Evolutionary conservation across 352 stramenopile genomes (phyloP), one percentile per base, ranked within the genome.

Genomic region (Phytopythium mirpurense): DNA sequence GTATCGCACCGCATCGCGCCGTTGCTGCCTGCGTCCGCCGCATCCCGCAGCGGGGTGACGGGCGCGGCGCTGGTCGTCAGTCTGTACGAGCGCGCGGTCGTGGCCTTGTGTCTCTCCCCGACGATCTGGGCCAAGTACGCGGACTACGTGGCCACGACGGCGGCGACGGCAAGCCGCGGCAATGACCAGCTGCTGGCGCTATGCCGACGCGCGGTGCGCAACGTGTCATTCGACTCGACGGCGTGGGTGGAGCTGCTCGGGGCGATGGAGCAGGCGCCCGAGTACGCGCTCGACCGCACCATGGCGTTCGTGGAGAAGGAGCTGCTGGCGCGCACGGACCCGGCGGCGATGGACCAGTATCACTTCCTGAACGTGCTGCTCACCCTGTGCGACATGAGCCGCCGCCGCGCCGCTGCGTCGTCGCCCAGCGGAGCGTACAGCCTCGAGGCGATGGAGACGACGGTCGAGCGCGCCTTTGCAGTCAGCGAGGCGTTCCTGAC

Each of bases 191-290:
- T 34, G 2, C 29, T 62, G 5, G 65, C 52, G 15, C 29, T 88
- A 19, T 50, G 24, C 11, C 60, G 55, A 29, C 68, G 78, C 26
- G 74, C 74, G 16, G 69, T 83, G 35, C 75, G 75, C 10, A 91
- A 91, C 45, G 65, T 89, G 19, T 78, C 74, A 1, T 87, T 86
- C 26, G 78, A 91, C 50, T 83, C 80, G 18, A 56, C 45, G 23
- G 52, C 68, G 6, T 91, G 80, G 80, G 69, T 70, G 4, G 70
- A 84, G 31, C 57, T 75, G 40, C 29, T 91, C 37, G 51, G 86
- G 27, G 67, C 70, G 27, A 74, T 87, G 62, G 80, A 91, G 56
- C 41, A 19, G 5, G 16, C 51, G 46, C 29, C 27, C 19, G 14
- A 53, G 36, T 31, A 6, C 49, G 26, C 45, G 19, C 36, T 24